phyloP scores from a whole-genome alignment of 2,329 filamentous ascomycete genomes.

The Exophiala spinifera region DNA sequence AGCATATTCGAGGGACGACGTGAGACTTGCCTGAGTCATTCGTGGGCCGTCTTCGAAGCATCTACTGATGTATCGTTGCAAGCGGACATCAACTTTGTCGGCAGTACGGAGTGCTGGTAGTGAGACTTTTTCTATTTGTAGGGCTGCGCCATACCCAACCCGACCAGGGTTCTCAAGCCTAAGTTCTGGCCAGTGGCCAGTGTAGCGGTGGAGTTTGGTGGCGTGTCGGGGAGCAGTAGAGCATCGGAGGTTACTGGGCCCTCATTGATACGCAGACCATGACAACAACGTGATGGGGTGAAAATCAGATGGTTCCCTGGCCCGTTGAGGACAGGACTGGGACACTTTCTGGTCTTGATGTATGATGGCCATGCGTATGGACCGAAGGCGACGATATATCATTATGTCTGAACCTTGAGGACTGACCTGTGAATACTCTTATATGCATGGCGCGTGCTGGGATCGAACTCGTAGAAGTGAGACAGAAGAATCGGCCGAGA shows the following conservation, averaged over 20 bases:
- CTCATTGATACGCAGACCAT: not conserved
- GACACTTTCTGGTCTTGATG: no score
- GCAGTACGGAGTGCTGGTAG: not conserved
- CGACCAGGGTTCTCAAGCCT: not conserved
- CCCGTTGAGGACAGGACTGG: no score
- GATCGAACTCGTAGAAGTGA: no score
- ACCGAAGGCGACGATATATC: no score
- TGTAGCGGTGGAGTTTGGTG: not conserved
- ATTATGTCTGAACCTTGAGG: no score
- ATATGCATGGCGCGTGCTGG: no score
- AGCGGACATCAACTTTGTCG: not conserved
- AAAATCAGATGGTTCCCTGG: no score
- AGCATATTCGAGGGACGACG: not conserved
- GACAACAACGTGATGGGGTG: not conserved
- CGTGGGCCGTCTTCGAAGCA: not conserved
- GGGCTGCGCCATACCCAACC: not conserved
- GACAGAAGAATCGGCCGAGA: no score
- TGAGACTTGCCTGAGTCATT: not conserved
- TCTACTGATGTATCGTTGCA: not conserved
- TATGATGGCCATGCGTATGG: no score
- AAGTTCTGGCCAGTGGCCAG: not conserved
- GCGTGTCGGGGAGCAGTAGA: not conserved
- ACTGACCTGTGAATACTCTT: no score
- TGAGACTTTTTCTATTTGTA: conserved; percentile 2
- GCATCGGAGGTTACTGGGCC: not conserved